Conservation (phyloP, 225 moss, liverwort and hornwort species). For the Physcomitrium patens region DNA sequence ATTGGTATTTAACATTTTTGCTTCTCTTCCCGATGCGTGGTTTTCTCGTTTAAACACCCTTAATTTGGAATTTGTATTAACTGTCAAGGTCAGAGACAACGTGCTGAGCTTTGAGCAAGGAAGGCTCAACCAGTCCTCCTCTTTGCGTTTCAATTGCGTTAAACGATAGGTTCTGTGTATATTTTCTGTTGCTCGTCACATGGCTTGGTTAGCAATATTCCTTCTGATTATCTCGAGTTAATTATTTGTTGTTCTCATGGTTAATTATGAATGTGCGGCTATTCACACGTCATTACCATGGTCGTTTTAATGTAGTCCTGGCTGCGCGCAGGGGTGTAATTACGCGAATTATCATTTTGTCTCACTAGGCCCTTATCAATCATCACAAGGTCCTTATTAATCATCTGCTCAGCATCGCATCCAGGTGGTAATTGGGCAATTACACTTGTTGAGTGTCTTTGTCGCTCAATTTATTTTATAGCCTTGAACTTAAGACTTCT, state of each 20-base stretch:
- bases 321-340: conserved; percentile 34
- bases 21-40: neutral
- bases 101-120: neutral
- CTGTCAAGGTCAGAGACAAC: conserved; percentile 7
- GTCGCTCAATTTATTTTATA: too few relatives aligned
- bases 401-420: conserved; percentile 16
- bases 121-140: neutral
- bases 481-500: too few relatives aligned
- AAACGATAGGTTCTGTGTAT: neutral
- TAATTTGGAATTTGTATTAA: neutral
- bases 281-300: conserved; percentile 20
- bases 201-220: neutral
- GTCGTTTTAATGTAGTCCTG: neutral
- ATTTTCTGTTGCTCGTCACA: neutral
- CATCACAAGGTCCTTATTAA: neutral
- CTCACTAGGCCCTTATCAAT: neutral
- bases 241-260: conserved; percentile 6
- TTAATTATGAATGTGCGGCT: conserved; percentile 1
- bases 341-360: conserved; percentile 16
- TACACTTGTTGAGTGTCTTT: too few relatives aligned
- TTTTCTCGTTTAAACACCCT: conserved; percentile 2
- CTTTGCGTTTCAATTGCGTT: neutral
- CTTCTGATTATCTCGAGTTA: neutral
- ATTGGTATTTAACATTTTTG: neutral
- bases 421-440: conserved; percentile 3